Conservation (phyloP, 1,284 basidiomycete species). For the Pseudozyma thailandica region DNA sequence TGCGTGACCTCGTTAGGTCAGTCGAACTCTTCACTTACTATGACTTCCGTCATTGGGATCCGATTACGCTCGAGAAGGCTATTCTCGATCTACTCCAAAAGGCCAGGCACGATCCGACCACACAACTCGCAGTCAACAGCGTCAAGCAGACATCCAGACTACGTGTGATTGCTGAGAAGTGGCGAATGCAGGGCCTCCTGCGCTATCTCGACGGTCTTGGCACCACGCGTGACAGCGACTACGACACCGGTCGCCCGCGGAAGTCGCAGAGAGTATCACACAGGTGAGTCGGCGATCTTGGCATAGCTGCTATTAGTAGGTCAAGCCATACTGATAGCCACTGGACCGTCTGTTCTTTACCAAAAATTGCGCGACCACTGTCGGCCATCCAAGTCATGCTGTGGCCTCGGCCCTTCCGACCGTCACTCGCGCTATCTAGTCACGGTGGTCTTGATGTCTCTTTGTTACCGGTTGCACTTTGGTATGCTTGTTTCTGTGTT, state of each 20-base stretch:
- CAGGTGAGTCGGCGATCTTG: too few relatives aligned
- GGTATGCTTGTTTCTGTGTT: too few relatives aligned
- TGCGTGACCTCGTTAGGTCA: neutral
- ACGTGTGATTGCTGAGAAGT: neutral
- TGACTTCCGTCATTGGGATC: neutral
- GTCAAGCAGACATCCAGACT: neutral
- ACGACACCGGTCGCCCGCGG: neutral
- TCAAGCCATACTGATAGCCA: too few relatives aligned
- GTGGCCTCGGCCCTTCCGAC: too few relatives aligned
- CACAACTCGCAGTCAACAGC: neutral
- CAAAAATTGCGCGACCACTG: too few relatives aligned
- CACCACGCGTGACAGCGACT: neutral
- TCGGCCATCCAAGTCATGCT: too few relatives aligned
- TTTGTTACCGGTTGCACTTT: too few relatives aligned
- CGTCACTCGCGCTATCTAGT: too few relatives aligned
- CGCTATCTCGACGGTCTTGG: neutral
- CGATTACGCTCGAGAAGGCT: neutral
- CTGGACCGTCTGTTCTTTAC: too few relatives aligned
- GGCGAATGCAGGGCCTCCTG: too few relatives aligned
- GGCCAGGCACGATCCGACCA: neutral
- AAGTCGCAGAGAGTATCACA: neutral
- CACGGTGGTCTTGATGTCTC: too few relatives aligned
- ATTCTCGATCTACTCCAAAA: neutral
- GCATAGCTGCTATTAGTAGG: too few relatives aligned
- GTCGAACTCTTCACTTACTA: conserved; percentile 6